Conservation (phyloP, 768 basidiomycete species). For the Mycena vitilis region DNA sequence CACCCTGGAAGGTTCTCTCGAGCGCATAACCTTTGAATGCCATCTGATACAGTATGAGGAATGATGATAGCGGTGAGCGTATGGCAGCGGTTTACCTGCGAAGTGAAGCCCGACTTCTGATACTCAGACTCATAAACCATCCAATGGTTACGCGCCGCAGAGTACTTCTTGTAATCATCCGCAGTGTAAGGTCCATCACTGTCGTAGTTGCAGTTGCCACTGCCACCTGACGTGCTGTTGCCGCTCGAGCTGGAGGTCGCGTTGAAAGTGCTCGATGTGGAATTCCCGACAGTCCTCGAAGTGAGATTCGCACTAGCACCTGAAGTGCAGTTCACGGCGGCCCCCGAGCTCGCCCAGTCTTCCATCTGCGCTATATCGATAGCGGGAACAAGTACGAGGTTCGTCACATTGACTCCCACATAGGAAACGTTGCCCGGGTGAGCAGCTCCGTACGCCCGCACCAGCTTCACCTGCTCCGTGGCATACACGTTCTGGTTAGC, state of each 20-base stretch:
- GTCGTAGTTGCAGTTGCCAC: not conserved
- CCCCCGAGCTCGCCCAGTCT: not conserved
- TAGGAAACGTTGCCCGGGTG: constrained; percentile 10
- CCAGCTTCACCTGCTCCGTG: constrained; percentile 6
- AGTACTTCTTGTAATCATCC: not conserved
- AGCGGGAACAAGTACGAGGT: not conserved
- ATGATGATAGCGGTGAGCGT: not conserved
- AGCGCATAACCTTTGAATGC: not conserved
- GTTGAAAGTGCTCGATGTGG: not conserved
- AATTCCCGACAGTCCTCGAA: too few relatives aligned
- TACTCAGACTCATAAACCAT: too few relatives aligned
- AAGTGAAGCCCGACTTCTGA: too few relatives aligned
- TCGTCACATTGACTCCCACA: not conserved
- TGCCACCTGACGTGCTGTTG: too few relatives aligned
- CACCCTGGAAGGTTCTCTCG: not conserved
- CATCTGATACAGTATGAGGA: not conserved
- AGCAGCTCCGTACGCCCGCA: constrained; percentile 10
- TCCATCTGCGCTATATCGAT: not conserved
- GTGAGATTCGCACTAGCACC: not conserved
- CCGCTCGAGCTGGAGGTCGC: not conserved
- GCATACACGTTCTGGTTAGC: not conserved
- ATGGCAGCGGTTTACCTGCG: not conserved
- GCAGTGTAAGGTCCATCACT: constrained; percentile 8
- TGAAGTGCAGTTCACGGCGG: constrained; percentile 1
- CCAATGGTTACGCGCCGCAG: not conserved